Evolutionary conservation across 2,329 filamentous ascomycete genomes (phyloP).

Genomic region (Paecilomyces dactylethromorphus): DNA sequence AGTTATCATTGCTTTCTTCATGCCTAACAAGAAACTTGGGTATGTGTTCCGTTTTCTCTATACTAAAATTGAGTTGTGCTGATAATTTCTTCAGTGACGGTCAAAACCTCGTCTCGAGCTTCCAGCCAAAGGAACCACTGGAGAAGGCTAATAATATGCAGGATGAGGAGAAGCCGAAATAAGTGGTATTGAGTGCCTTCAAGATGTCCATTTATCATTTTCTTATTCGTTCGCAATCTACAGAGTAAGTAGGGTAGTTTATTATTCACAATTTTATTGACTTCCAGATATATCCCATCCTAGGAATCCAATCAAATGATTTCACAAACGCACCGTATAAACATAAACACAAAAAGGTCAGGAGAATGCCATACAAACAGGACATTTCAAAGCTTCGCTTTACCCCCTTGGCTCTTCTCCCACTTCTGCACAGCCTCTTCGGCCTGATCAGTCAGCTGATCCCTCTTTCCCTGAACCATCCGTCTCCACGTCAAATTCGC

Average conservation of each 20-base stretch:
- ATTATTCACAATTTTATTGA: too few species aligned
- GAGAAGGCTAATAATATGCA: too few species aligned
- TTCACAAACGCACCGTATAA: too few species aligned
- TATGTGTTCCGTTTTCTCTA: not conserved
- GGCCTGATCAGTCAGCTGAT: conserved; percentile 33
- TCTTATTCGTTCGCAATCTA: too few species aligned
- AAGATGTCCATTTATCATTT: too few species aligned
- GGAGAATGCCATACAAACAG: not conserved
- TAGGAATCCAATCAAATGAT: too few species aligned
- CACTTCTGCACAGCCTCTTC: conserved; percentile 46
- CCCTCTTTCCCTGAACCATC: conserved; percentile 46
- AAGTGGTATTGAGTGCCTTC: too few species aligned
- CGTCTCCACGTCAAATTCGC: conserved; percentile 37
- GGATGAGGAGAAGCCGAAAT: too few species aligned
- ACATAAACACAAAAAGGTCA: too few species aligned
- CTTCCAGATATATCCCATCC: too few species aligned
- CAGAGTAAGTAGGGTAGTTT: too few species aligned
- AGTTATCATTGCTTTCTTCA: not conserved
- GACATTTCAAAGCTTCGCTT: conserved; percentile 21
- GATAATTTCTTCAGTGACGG: not conserved
- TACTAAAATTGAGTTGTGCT: not conserved
- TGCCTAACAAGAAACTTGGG: not conserved
- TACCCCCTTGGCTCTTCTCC: conserved; percentile 34
- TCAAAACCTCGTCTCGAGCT: not conserved
- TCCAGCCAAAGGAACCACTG: too few species aligned